phyloP scores from a whole-genome alignment of 148 eudicot genomes.

The Chenopodium quinoa region DNA sequence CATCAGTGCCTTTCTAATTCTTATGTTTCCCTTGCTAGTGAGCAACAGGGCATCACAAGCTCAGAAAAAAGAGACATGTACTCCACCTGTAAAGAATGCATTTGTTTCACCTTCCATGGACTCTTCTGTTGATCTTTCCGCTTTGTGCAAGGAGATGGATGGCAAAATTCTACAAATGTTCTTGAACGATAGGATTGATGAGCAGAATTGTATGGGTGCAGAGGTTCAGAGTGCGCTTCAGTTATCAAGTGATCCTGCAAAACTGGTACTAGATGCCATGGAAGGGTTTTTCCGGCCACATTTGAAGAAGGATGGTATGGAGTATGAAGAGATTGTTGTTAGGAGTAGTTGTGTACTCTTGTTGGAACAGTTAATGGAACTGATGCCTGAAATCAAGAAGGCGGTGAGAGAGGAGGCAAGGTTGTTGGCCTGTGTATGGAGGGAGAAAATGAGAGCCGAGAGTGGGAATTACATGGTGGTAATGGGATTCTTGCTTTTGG shows the following conservation, averaged over 20 bases:
- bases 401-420: constrained; percentile 16
- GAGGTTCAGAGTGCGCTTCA: constrained; percentile 11
- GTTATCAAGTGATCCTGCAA: constrained; percentile 13
- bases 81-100: not conserved
- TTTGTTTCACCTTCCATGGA: constrained; percentile 5
- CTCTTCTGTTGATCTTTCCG: not conserved
- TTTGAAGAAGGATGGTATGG: constrained; percentile 4
- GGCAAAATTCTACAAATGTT: constrained; percentile 7
- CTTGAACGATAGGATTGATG: constrained; percentile 4
- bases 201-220: not conserved
- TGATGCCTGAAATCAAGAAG: constrained; percentile 8
- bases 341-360: constrained; percentile 14
- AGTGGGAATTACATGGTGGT: constrained; percentile 9
- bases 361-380: constrained; percentile 16
- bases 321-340: constrained; percentile 3
- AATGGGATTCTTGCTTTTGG: constrained; percentile 12
- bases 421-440: constrained; percentile 9
- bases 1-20: not conserved
- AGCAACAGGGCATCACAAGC: not conserved
- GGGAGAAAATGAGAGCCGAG: not conserved
- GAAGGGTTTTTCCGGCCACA: constrained; percentile 13
- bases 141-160: constrained; percentile 11
- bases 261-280: constrained; percentile 17
- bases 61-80: constrained; percentile 2
- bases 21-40: not conserved